Conservation (phyloP, 345 rosid species). For the Salix viminalis region DNA sequence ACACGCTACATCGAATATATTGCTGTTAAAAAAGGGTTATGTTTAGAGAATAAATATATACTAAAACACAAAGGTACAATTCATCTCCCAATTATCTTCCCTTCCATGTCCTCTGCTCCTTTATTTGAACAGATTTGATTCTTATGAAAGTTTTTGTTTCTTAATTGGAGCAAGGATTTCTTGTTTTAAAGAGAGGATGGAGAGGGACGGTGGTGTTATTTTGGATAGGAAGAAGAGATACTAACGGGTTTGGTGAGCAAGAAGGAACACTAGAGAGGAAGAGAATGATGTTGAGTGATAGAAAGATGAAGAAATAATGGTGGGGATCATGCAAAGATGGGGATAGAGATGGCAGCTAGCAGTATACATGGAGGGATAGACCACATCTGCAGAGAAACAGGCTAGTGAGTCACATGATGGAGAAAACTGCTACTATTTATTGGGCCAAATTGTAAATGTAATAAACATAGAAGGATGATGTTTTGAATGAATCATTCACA, state of each 20-base stretch:
- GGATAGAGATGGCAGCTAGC: not conserved
- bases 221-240: not conserved
- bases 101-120: not conserved
- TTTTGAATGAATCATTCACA: not conserved
- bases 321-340: not conserved
- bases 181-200: not conserved
- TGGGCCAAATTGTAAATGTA: not conserved
- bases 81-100: not conserved
- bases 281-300: not conserved
- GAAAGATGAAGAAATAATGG: not conserved
- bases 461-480: not conserved
- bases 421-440: not conserved
- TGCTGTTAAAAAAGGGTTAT: not conserved
- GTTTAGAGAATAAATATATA: not conserved
- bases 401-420: not conserved
- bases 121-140: not conserved
- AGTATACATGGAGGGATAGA: too few relatives aligned
- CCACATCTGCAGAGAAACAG: not conserved
- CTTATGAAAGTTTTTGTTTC: not conserved
- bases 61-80: not conserved
- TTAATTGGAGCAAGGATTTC: not conserved
- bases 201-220: not conserved
- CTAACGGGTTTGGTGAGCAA: not conserved
- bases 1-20: not conserved
- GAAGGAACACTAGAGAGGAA: not conserved